Evolutionary conservation across 345 rosid genomes (phyloP).

Genomic region (Salix koriyanagi): DNA sequence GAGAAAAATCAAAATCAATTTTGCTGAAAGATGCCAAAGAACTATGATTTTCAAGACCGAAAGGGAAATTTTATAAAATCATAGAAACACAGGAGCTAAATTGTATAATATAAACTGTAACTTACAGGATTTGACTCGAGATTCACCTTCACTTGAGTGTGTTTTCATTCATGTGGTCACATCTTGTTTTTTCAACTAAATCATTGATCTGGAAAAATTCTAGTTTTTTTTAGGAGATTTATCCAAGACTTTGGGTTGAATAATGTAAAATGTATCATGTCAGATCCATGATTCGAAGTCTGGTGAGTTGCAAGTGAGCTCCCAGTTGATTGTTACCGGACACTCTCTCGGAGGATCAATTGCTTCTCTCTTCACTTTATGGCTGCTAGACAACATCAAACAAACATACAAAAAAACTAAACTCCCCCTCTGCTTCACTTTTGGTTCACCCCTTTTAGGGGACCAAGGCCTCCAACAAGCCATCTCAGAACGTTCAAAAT

Average conservation of each 20-base stretch:
- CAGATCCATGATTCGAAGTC: slow-evolving; percentile 5
- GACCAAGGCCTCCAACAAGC: slow-evolving; percentile 33
- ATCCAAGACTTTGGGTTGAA: neutral
- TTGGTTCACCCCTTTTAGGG: slow-evolving; percentile 58
- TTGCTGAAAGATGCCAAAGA: too few species aligned
- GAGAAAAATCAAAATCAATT: too few species aligned
- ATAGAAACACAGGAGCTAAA: too few species aligned
- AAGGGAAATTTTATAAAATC: too few species aligned
- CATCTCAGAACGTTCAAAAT: slow-evolving; percentile 24
- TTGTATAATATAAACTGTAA: too few species aligned
- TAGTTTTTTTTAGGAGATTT: too few species aligned
- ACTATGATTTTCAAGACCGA: too few species aligned
- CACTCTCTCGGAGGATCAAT: slow-evolving; percentile 56
- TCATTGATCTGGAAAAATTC: too few species aligned
- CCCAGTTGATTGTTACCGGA: slow-evolving; percentile 51
- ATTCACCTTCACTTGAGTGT: too few species aligned
- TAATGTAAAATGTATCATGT: neutral
- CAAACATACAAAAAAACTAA: neutral
- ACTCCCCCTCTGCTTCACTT: slow-evolving; percentile 63
- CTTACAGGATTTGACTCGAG: too few species aligned
- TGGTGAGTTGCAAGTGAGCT: neutral
- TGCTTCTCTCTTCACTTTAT: slow-evolving; percentile 65
- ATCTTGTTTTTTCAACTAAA: too few species aligned
- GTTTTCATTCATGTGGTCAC: too few species aligned
- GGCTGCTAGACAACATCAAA: slow-evolving; percentile 43